phyloP scores from a whole-genome alignment of 371 early-diverging fungal species.

The Mortierella sp. region DNA sequence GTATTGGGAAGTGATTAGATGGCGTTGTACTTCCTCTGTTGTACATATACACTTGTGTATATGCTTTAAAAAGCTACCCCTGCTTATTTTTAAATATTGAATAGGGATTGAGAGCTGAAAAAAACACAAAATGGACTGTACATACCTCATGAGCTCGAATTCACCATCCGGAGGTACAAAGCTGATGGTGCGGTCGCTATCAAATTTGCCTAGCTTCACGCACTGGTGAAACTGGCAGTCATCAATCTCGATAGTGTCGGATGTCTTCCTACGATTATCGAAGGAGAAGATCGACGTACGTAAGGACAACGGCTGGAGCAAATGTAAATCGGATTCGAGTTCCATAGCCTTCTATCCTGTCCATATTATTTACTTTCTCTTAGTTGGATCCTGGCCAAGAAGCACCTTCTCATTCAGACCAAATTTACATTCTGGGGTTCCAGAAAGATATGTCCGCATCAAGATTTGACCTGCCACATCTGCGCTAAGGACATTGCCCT shows the following conservation, averaged over 20 bases:
- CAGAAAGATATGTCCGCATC: conserved; percentile 81
- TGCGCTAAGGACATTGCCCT: conserved; percentile 72
- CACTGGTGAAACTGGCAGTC: conserved; percentile 96
- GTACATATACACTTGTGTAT: too few relatives aligned
- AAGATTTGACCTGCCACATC: conserved; percentile 77
- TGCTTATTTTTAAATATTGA: too few relatives aligned
- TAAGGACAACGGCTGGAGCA: not conserved
- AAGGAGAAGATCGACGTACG: not conserved
- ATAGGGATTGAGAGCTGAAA: too few relatives aligned
- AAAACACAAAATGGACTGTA: too few relatives aligned
- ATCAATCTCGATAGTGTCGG: conserved; percentile 85
- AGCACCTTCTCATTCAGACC: conserved; percentile 87
- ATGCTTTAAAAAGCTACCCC: too few relatives aligned
- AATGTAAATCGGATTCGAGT: not conserved
- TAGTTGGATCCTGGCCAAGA: conserved; percentile 73
- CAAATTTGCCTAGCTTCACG: conserved; percentile 86
- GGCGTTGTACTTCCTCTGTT: too few relatives aligned
- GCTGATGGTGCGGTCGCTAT: conserved; percentile 84
- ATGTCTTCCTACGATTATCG: conserved; percentile 46
- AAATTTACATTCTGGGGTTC: conserved; percentile 85
- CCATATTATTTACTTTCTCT: conserved; percentile 30
- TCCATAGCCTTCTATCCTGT: not conserved
- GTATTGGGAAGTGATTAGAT: not conserved
- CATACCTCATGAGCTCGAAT: conserved; percentile 93
- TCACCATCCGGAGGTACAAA: conserved; percentile 95